phyloP scores from a whole-genome alignment of 192 early-diverging fungal species.

The Phycomyces blakesleeanus region DNA sequence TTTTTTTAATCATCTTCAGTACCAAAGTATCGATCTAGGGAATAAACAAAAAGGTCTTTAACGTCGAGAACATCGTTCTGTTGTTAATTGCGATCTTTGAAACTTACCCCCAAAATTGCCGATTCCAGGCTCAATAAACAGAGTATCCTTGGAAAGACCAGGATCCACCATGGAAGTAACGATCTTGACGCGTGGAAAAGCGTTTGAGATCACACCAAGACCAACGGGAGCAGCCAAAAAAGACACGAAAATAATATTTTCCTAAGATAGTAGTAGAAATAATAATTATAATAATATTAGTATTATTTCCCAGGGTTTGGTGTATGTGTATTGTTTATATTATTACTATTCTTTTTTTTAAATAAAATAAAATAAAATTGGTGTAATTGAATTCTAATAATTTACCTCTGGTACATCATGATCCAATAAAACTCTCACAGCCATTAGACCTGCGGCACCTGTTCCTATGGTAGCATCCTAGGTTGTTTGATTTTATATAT shows the following conservation, averaged over 20 bases:
- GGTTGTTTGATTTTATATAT: too few species aligned
- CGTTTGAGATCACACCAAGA: slow-evolving; percentile 69
- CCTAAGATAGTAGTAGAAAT: slow-evolving; percentile 25
- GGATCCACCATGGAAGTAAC: slow-evolving; percentile 81
- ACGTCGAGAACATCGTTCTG: too few species aligned
- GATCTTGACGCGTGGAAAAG: slow-evolving; percentile 79
- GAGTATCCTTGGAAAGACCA: slow-evolving; percentile 55
- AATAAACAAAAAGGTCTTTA: too few species aligned
- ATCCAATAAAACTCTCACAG: slow-evolving; percentile 88
- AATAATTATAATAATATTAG: too few species aligned
- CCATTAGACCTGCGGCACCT: slow-evolving; percentile 94
- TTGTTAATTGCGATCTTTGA: too few species aligned
- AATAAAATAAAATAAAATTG: too few species aligned
- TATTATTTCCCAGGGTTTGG: too few species aligned
- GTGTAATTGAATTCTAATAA: too few species aligned
- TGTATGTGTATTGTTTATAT: too few species aligned
- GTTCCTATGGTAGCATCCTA: slow-evolving; percentile 87
- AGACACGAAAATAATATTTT: slow-evolving; percentile 81
- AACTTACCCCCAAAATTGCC: slow-evolving; percentile 76
- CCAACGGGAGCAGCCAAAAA: slow-evolving; percentile 79
- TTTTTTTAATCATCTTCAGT: slow-evolving; percentile 36
- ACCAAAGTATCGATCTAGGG: slow-evolving; percentile 59
- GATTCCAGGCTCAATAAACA: slow-evolving; percentile 78
- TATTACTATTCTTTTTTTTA: too few species aligned
- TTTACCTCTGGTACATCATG: slow-evolving; percentile 75